Percentiles rank a stretch among this genome's conserved stretches.
Evolutionary conservation across 1,139 yeast genomes (phyloP).

Genomic region (Ogataea hybrid): DNA sequence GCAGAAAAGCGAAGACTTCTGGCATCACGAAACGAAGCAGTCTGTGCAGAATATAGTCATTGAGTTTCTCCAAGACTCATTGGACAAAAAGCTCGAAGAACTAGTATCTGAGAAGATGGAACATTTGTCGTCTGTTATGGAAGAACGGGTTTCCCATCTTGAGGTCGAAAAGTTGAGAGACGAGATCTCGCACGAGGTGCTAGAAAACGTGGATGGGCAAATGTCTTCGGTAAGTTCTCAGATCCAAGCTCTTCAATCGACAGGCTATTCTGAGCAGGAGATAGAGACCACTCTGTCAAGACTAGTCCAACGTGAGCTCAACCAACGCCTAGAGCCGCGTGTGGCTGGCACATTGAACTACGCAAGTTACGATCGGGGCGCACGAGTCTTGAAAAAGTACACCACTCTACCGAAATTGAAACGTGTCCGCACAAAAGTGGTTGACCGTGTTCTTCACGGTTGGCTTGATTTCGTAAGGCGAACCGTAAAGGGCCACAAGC

Average conservation of each 20-base stretch:
- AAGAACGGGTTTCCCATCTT: not conserved
- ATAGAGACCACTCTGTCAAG: not conserved
- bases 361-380: slow-evolving; percentile 26
- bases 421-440: slow-evolving; percentile 21
- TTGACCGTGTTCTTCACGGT: slow-evolving; percentile 27
- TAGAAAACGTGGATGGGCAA: not conserved
- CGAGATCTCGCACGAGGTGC: not conserved
- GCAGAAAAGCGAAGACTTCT: not conserved
- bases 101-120: not conserved
- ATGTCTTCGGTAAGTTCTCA: slow-evolving; percentile 6
- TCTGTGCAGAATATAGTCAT: not conserved
- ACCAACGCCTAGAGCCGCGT: slow-evolving; percentile 16
- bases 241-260: slow-evolving; percentile 3
- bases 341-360: slow-evolving; percentile 16
- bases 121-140: not conserved
- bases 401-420: slow-evolving; percentile 26
- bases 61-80: not conserved
- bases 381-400: slow-evolving; percentile 21
- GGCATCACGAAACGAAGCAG: not conserved
- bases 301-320: slow-evolving; percentile 14
- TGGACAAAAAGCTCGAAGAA: not conserved
- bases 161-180: not conserved
- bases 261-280: slow-evolving; percentile 2
- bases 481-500: slow-evolving; percentile 13
- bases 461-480: slow-evolving; percentile 27